phyloP scores from a whole-genome alignment of 2,329 filamentous ascomycete genomes.

The Ophiostoma perfectum region DNA sequence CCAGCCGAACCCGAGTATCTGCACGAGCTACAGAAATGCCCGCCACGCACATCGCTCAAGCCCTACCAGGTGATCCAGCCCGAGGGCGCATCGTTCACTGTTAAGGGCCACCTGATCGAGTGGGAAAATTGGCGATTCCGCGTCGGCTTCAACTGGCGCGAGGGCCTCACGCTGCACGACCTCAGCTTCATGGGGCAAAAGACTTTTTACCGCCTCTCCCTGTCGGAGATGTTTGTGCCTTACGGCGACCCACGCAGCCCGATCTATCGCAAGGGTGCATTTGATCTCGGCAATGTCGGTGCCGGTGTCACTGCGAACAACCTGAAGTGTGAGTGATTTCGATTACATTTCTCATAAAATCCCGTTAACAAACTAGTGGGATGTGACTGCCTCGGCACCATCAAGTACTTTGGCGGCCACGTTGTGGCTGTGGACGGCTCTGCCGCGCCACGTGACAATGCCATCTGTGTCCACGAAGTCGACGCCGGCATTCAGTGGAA shows the following conservation, averaged over 20 bases:
- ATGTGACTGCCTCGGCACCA: constrained; percentile 64
- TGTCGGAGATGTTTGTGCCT: constrained; percentile 62
- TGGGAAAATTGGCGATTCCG: constrained; percentile 68
- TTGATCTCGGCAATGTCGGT: constrained; percentile 66
- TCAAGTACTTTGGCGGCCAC: constrained; percentile 60
- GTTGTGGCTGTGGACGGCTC: constrained; percentile 31
- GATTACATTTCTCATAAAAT: too few relatives aligned
- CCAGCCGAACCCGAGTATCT: constrained; percentile 30
- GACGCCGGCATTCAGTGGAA: constrained; percentile 60
- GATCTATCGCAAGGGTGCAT: constrained; percentile 64
- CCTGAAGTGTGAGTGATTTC: constrained; percentile 37
- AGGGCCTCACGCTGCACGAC: constrained; percentile 51
- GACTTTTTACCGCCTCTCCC: constrained; percentile 52
- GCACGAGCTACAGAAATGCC: constrained; percentile 3
- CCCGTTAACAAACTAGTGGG: constrained; percentile 39
- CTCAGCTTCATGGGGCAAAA: constrained; percentile 13
- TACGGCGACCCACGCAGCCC: constrained; percentile 62
- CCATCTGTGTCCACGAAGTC: constrained; percentile 41
- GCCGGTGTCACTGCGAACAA: constrained; percentile 64
- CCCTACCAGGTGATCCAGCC: constrained; percentile 22
- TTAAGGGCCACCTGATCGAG: constrained; percentile 47
- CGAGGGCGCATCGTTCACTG: constrained; percentile 38
- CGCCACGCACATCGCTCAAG: constrained; percentile 5
- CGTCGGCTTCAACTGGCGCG: constrained; percentile 63
- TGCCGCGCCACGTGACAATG: constrained; percentile 40